Base-by-base conservation (phyloP, 495 filamentous ascomycete genomes). In the Neurospora sp. region DNA sequence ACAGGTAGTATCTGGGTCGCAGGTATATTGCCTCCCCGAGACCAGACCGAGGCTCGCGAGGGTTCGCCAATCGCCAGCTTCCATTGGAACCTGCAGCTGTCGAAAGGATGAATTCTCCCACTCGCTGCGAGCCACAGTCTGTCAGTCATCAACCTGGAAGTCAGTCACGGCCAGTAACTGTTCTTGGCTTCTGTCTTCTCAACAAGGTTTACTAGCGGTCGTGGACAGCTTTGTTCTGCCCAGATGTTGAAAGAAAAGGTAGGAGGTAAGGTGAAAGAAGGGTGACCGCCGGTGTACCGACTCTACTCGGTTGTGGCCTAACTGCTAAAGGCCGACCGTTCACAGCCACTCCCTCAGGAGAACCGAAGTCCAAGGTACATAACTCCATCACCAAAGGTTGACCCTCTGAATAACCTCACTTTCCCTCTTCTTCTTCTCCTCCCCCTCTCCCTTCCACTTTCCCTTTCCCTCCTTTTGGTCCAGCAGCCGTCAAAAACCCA, bases 401-500 rank as follows among this genome's bases (percentile, higher is more conserved):
- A 61, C 53, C 27, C 12, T 61, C 22, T 14, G 12, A 61, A 61
- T 61, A 35, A 14, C 53, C 27, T 61, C 53, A 61, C 14, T 35
- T 61, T 9, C 1, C 53, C 6, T 3, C 5, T 27, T 16, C 2
- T 27, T 2, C 5, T 27, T 16, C 2, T 27, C 53, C 35, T 35
- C 35, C 35, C 27, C 53, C 53, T 16, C 8, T 12, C n/a, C n/a
- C 45, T 10, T 53, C 22, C 1, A 3, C 4, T 61, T 16, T 22
- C n/a, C n/a, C 20, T 10, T 53, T 53, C 1, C 9, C 4, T 61
- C 9, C 4, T 61, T 31, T 20, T 6, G 76, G 78, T 5, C 84
- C 83, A 12, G 75, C 78, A 31, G 89, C 89, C 2, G 84, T 85
- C 38, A 92, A 77, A 75, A 92, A 92, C 74, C 87, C 87, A 78